Percentiles rank a stretch among this genome's conserved stretches.
Evolutionary conservation across 768 basidiomycete species (phyloP).

Genomic region (Mycena venus): DNA sequence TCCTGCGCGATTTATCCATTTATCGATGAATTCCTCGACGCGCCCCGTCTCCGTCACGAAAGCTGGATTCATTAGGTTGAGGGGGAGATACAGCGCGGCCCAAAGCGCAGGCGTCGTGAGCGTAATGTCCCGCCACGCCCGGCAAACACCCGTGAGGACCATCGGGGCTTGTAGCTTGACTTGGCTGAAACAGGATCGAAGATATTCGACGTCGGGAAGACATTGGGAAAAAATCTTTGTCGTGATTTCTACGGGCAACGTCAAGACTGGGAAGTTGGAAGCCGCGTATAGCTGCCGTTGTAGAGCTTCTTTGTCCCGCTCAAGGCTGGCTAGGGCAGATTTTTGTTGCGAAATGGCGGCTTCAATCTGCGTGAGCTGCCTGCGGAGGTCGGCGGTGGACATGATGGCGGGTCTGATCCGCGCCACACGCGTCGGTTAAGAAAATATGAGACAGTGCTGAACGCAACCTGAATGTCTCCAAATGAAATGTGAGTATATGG

Average conservation of each 20-base stretch:
- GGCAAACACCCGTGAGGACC: background rate
- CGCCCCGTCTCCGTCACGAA: too few species aligned
- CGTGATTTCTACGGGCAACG: slow-evolving; percentile 10
- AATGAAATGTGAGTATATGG: too few species aligned
- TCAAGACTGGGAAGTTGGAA: background rate
- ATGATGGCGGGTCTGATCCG: background rate
- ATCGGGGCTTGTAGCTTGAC: too few species aligned
- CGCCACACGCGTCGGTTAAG: too few species aligned
- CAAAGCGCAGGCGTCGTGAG: background rate
- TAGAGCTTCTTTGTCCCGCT: background rate
- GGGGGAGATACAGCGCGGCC: background rate
- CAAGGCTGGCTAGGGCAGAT: background rate
- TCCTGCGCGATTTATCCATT: background rate
- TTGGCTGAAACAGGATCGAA: too few species aligned
- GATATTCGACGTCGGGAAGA: background rate
- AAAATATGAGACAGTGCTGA: too few species aligned
- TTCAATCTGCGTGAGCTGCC: background rate
- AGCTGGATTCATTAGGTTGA: too few species aligned
- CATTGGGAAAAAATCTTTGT: slow-evolving; percentile 6
- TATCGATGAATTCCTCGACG: background rate
- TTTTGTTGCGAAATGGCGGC: background rate
- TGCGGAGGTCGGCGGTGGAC: background rate
- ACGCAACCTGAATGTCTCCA: too few species aligned
- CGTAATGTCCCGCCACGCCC: slow-evolving; percentile 1
- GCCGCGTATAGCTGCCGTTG: background rate